phyloP scores from a whole-genome alignment of 1,139 yeast genomes.

The Magnusiomyces ingens region DNA sequence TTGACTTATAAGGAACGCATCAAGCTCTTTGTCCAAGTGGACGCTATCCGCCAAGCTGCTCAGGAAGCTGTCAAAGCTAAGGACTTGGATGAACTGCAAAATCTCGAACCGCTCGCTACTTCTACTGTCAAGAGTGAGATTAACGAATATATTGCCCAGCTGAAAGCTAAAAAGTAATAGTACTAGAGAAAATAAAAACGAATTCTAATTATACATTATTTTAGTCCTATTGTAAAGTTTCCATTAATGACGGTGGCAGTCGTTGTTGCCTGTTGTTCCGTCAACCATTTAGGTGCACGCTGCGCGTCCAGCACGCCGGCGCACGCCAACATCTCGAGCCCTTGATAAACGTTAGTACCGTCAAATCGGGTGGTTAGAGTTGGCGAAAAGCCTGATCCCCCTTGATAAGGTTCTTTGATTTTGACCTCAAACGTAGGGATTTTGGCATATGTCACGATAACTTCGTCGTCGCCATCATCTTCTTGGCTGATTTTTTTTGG shows the following conservation, averaged over 20 bases:
- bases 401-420: constrained; percentile 7
- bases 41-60: constrained; percentile 51
- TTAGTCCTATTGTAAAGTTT: background rate
- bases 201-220: background rate
- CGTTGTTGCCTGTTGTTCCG: constrained; percentile 62
- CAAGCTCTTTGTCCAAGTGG: constrained; percentile 46
- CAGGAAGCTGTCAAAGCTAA: constrained; percentile 53
- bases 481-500: background rate
- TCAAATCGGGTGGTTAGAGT: constrained; percentile 45
- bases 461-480: background rate
- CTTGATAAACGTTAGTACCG: constrained; percentile 78
- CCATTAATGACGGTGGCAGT: constrained; percentile 48
- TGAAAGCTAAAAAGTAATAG: constrained; percentile 19
- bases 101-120: constrained; percentile 34
- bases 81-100: constrained; percentile 42
- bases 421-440: constrained; percentile 9
- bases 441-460: constrained; percentile 3
- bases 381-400: constrained; percentile 3
- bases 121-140: constrained; percentile 30
- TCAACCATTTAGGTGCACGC: constrained; percentile 64
- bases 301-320: constrained; percentile 47
- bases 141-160: constrained; percentile 28
- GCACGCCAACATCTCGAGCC: constrained; percentile 66
- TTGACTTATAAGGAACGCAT: constrained; percentile 38
- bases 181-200: background rate